Percentiles rank a stretch among this genome's conserved stretches.
Evolutionary conservation across 2,329 filamentous ascomycete genomes (phyloP).

Genomic region (Botryosphaeria agaves): DNA sequence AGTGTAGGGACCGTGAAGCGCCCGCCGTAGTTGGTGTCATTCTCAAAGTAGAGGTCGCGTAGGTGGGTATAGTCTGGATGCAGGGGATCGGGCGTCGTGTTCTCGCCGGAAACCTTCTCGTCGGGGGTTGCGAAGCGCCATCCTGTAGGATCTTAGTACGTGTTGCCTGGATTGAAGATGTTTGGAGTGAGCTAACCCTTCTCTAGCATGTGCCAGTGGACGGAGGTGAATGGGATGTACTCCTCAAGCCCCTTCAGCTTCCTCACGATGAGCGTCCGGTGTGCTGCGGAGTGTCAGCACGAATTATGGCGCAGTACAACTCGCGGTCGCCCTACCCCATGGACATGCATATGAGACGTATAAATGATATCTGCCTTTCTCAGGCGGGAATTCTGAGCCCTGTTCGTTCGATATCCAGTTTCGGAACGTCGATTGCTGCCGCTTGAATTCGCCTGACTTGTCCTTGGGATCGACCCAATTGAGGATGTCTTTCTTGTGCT

Average conservation of each 20-base stretch:
- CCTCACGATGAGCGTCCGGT: constrained; percentile 70
- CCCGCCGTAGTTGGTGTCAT: constrained; percentile 53
- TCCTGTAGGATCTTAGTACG: constrained; percentile 25
- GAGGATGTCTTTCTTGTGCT: constrained; percentile 36
- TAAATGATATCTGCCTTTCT: constrained; percentile 84
- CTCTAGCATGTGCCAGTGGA: constrained; percentile 77
- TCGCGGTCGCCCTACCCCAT: constrained; percentile 39
- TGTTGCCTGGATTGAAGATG: neutral
- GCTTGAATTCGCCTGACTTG: constrained; percentile 82
- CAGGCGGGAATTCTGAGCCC: constrained; percentile 61
- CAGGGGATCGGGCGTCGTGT: constrained; percentile 42
- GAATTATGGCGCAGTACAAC: neutral
- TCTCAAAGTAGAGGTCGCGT: constrained; percentile 63
- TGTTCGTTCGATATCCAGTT: constrained; percentile 57
- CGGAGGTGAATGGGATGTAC: constrained; percentile 59
- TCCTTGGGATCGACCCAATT: constrained; percentile 69
- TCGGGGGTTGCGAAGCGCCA: constrained; percentile 67
- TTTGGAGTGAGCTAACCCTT: constrained; percentile 31
- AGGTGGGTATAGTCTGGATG: constrained; percentile 54
- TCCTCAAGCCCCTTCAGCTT: constrained; percentile 87
- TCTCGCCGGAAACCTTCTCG: constrained; percentile 39
- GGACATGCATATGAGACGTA: constrained; percentile 91
- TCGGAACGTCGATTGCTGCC: constrained; percentile 68
- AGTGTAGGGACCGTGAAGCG: constrained; percentile 80
- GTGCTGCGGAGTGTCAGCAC: constrained; percentile 35